phyloP scores from a whole-genome alignment of 495 filamentous ascomycete genomes.

The Lophiotrema nucula region DNA sequence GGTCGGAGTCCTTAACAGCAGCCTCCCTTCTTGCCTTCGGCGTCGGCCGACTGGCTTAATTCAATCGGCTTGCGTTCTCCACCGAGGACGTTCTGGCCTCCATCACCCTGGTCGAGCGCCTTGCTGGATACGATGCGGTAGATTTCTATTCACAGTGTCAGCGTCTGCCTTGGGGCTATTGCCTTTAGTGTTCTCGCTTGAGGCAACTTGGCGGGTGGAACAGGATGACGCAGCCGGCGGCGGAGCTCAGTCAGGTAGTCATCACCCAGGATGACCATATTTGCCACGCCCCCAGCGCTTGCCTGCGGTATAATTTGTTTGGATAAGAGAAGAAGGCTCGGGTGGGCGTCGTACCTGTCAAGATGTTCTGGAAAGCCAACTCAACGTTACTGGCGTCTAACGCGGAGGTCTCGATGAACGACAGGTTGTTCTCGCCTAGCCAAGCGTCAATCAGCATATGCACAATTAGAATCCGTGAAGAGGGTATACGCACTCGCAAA shows the following conservation, averaged over 20 bases:
- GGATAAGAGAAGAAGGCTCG: no score
- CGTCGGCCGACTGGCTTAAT: slow-evolving; percentile 76
- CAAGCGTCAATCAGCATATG: slow-evolving; percentile 7
- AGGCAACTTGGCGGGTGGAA: not conserved
- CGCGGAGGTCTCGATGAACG: slow-evolving; percentile 98
- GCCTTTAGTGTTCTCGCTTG: no score
- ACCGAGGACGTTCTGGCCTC: slow-evolving; percentile 68
- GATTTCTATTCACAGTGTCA: slow-evolving; percentile 66
- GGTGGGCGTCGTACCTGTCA: slow-evolving; percentile 72
- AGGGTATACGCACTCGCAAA: slow-evolving; percentile 77
- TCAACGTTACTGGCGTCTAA: slow-evolving; percentile 99
- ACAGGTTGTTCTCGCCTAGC: slow-evolving; percentile 87
- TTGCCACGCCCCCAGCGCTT: no score
- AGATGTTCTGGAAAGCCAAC: slow-evolving; percentile 98
- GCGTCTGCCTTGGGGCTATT: not conserved
- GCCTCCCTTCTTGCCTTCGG: slow-evolving; percentile 74
- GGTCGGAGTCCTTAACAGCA: slow-evolving; percentile 68
- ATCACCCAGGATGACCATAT: no score
- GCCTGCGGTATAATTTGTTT: no score
- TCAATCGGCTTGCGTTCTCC: slow-evolving; percentile 67
- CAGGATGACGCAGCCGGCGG: no score
- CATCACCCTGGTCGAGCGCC: slow-evolving; percentile 82
- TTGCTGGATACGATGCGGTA: slow-evolving; percentile 99
- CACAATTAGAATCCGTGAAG: not conserved
- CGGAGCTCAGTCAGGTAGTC: no score